These are phyloP conservation scores for Parachaetomium inaequale DNA, from an alignment of 495 filamentous ascomycete genomes.

Conservation along the genomic window DNA sequence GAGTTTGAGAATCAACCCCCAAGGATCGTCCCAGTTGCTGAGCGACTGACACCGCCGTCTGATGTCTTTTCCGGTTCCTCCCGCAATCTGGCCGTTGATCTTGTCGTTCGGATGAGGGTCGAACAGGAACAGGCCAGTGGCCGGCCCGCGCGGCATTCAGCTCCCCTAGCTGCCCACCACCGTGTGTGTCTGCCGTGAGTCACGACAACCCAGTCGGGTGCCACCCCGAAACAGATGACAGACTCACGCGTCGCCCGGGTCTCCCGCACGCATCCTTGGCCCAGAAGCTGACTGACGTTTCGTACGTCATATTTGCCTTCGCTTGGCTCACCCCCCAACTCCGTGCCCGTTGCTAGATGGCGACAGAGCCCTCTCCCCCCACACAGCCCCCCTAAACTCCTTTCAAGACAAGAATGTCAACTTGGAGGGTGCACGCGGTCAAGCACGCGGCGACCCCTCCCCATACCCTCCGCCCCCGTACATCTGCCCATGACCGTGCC, in stretches of 20 bases:
- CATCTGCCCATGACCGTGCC: slow-evolving; percentile 36
- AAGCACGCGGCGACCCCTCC: slow-evolving; percentile 42
- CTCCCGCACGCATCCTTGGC: neutral
- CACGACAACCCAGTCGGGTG: neutral
- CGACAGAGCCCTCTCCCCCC: neutral
- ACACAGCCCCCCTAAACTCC: neutral
- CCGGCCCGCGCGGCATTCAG: neutral
- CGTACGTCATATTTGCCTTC: neutral
- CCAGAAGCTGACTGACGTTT: neutral
- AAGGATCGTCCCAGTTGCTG: neutral
- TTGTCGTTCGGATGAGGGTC: neutral
- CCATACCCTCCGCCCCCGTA: slow-evolving; percentile 42
- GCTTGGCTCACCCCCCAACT: neutral
- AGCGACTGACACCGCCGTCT: neutral
- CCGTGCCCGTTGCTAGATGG: neutral
- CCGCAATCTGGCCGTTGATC: neutral
- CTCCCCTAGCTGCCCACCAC: neutral
- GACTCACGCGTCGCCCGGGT: neutral
- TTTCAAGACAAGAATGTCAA: neutral
- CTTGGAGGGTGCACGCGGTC: slow-evolving; percentile 4
- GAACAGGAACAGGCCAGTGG: neutral
- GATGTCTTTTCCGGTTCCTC: neutral
- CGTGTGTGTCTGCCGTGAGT: neutral
- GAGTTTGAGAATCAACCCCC: neutral
- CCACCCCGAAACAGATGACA: neutral